Evolutionary conservation across 1,284 basidiomycete species (phyloP), one percentile per base, ranked within the genome.

Genomic region (Cutaneotrichosporon sp.): DNA sequence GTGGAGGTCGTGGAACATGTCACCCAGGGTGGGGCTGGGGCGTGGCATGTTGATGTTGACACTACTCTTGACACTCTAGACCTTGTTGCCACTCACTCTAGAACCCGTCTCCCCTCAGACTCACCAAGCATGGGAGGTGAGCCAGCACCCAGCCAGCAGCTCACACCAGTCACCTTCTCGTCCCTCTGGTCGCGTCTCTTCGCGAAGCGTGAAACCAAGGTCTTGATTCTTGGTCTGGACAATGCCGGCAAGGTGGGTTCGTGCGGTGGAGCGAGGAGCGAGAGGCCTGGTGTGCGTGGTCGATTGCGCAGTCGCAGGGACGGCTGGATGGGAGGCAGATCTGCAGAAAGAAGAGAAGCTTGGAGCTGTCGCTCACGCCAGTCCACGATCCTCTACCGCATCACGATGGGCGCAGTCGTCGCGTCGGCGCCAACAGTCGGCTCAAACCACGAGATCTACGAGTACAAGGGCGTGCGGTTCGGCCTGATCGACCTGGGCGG

Each of bases 331-430:
- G 20, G n/a, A n/a, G n/a, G n/a, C n/a, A n/a, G n/a, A n/a, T n/a
- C n/a, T n/a, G n/a, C n/a, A n/a, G n/a, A n/a, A n/a, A n/a, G 3
- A 42, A n/a, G 18, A 18, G 11, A 29, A 22, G 46, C 9, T 18
- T 29, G 4, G 29, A 4, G 22, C 25, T n/a, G 14, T 33, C 38
- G 31, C 52, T 55, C 18, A 60, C 62, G 2, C 5, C 59, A 75
- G 73, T 81, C 79, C 11, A 82, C 81, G 2, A 77, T 82, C 25
- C 76, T 82, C 58, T 83, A 83, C 68, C 79, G 82, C 49, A 83
- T 83, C 70, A 83, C 81, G 13, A 80, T 83, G 68, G 82, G 82
- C 34, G 77, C 81, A 22, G 81, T 83, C 50, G 82, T 83, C 22
- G 79, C 81, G 3, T 82, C 81, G 8, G 82, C 82, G 2, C 82